phyloP scores from a whole-genome alignment of 331 rosid species.

The Stylosanthes scabra region DNA sequence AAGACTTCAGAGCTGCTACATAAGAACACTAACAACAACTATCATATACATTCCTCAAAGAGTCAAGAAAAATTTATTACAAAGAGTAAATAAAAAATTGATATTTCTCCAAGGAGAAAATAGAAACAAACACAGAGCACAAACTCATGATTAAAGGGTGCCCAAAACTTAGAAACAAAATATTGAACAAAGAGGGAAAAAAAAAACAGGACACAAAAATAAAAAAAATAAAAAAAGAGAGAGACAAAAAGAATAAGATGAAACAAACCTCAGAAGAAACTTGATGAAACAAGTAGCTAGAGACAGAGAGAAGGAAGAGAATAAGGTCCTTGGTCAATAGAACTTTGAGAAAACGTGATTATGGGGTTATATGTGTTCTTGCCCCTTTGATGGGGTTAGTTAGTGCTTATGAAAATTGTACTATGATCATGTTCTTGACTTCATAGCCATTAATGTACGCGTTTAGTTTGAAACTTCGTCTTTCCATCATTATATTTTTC shows the following conservation, averaged over 20 bases:
- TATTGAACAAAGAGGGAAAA: background rate
- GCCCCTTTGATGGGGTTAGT: background rate
- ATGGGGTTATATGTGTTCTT: background rate
- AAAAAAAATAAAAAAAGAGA: too few species aligned
- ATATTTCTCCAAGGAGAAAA: slow-evolving; percentile 22
- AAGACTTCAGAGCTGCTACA: background rate
- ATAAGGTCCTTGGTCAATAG: background rate
- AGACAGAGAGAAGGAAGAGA: background rate
- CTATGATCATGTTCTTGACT: background rate
- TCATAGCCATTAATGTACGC: background rate
- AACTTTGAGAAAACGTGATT: background rate
- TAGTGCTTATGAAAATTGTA: too few species aligned
- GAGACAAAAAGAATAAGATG: slow-evolving; percentile 28
- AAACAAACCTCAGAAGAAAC: slow-evolving; percentile 51
- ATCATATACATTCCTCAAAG: background rate
- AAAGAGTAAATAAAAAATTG: background rate
- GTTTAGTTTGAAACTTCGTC: slow-evolving; percentile 30
- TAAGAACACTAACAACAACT: slow-evolving; percentile 9
- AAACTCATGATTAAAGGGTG: slow-evolving; percentile 19
- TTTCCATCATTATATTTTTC: background rate
- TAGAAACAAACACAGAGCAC: slow-evolving; percentile 17
- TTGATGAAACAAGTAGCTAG: background rate
- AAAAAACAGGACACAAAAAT: too few species aligned
- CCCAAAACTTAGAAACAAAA: background rate
- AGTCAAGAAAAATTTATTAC: slow-evolving; percentile 4